Evolutionary conservation across 2,329 filamentous ascomycete species (phyloP).

Genomic region (Diplodia intermedia): DNA sequence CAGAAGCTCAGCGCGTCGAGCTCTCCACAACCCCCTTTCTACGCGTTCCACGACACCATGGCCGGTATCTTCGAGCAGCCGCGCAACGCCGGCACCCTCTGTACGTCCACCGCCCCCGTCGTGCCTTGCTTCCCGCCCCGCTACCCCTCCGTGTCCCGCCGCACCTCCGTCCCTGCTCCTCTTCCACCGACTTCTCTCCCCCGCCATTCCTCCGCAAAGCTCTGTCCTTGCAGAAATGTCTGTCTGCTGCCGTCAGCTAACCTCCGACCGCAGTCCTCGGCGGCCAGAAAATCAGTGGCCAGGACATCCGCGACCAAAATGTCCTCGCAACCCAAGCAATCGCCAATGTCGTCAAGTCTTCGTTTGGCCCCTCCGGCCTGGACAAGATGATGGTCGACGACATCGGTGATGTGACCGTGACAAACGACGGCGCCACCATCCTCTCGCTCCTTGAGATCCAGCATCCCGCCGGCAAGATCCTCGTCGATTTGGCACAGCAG

Average conservation of each 20-base stretch:
- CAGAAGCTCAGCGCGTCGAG: conserved; percentile 30
- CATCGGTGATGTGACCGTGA: conserved; percentile 98
- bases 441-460: conserved; percentile 94
- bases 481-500: conserved; percentile 96
- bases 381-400: conserved; percentile 99
- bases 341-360: conserved; percentile 98
- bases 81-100: conserved; percentile 89
- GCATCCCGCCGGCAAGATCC: conserved; percentile 96
- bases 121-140: conserved; percentile 3
- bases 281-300: conserved; percentile 94
- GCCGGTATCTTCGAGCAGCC: conserved; percentile 95
- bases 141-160: conserved; percentile 8
- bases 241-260: conserved; percentile 37
- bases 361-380: conserved; percentile 93
- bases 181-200: conserved; percentile 17
- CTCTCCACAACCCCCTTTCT: conserved; percentile 30
- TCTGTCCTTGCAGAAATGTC: neutral
- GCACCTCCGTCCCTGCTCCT: conserved; percentile 16
- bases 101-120: conserved; percentile 48
- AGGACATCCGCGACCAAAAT: conserved; percentile 97
- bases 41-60: conserved; percentile 62
- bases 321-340: conserved; percentile 96
- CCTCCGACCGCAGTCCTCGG: conserved; percentile 71
- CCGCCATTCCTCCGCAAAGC: conserved; percentile 11
- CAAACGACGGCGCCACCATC: conserved; percentile 98